These are phyloP conservation scores for Cymbidium sinense DNA, from an alignment of 106 monocot genomes.

Conservation along the genomic window DNA sequence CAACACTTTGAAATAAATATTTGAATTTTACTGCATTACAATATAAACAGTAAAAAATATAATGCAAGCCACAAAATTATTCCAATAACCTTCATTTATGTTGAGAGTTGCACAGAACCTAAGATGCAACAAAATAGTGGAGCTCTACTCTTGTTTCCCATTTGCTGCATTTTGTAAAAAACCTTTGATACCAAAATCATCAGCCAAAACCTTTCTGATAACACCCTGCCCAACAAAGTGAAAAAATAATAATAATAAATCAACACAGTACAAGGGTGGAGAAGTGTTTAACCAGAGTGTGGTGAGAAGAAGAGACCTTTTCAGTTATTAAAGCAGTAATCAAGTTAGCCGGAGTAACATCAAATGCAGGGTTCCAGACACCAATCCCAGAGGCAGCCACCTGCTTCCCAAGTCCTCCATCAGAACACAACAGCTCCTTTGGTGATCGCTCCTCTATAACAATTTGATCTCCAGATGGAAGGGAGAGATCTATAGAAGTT, in stretches of 20 bases:
- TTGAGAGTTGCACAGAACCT: too few relatives aligned
- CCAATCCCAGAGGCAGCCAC: conserved; percentile 82
- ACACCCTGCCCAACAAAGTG: conserved; percentile 55
- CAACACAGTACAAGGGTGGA: not conserved
- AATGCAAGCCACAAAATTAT: too few relatives aligned
- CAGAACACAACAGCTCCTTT: conserved; percentile 77
- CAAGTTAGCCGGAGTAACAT: conserved; percentile 84
- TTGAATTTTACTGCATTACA: too few relatives aligned
- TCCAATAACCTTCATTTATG: too few relatives aligned
- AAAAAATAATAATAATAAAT: not conserved
- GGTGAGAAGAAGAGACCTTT: conserved; percentile 43
- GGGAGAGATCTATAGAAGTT: conserved; percentile 81
- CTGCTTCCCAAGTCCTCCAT: conserved; percentile 86
- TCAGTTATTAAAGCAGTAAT: conserved; percentile 92
- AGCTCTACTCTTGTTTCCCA: not conserved
- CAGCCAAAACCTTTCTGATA: conserved; percentile 33
- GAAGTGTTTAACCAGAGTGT: not conserved
- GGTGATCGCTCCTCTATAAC: conserved; percentile 84
- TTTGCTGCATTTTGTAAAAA: conserved; percentile 32
- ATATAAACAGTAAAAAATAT: too few relatives aligned
- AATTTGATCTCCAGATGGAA: conserved; percentile 71
- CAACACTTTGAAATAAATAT: too few relatives aligned
- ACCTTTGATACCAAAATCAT: conserved; percentile 55
- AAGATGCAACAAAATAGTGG: not conserved
- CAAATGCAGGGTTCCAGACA: conserved; percentile 99